phyloP scores from a whole-genome alignment of 495 filamentous ascomycete genomes.

The Penicillium lividum region DNA sequence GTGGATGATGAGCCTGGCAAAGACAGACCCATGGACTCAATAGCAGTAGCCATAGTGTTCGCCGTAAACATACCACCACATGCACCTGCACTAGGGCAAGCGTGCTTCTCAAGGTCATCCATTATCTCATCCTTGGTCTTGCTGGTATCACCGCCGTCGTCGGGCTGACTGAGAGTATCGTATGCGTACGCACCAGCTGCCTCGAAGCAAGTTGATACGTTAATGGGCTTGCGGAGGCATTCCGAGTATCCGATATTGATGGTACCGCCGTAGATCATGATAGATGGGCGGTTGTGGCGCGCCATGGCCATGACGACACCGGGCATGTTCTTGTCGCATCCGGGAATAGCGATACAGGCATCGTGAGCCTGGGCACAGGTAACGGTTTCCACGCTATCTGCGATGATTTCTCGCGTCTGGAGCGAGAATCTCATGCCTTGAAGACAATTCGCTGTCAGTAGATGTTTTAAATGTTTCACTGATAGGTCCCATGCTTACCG shows the following conservation, averaged over 20 bases:
- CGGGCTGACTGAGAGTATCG: constrained; percentile 59
- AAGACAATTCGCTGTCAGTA: not conserved
- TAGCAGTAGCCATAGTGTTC: constrained; percentile 96
- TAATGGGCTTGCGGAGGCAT: constrained; percentile 77
- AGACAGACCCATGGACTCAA: constrained; percentile 92
- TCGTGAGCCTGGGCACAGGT: constrained; percentile 89
- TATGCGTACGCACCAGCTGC: constrained; percentile 86
- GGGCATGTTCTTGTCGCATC: constrained; percentile 99
- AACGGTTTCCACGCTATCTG: constrained; percentile 90
- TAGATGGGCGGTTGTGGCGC: constrained; percentile 84
- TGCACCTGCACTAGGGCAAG: constrained; percentile 90
- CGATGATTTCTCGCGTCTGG: constrained; percentile 94
- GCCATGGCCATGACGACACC: constrained; percentile 82
- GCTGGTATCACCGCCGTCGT: constrained; percentile 56
- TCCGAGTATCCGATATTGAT: constrained; percentile 84
- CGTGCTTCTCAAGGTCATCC: constrained; percentile 80
- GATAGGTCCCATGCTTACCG: constrained; percentile 50
- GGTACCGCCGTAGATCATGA: constrained; percentile 88
- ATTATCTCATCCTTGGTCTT: constrained; percentile 76
- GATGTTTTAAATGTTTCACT: not conserved
- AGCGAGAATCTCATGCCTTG: constrained; percentile 94
- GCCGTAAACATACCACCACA: constrained; percentile 98
- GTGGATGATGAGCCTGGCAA: constrained; percentile 90
- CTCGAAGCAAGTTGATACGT: constrained; percentile 90
- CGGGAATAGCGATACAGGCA: constrained; percentile 91